phyloP scores from a whole-genome alignment of 2,329 filamentous ascomycete genomes.

The Cercospora zeina region DNA sequence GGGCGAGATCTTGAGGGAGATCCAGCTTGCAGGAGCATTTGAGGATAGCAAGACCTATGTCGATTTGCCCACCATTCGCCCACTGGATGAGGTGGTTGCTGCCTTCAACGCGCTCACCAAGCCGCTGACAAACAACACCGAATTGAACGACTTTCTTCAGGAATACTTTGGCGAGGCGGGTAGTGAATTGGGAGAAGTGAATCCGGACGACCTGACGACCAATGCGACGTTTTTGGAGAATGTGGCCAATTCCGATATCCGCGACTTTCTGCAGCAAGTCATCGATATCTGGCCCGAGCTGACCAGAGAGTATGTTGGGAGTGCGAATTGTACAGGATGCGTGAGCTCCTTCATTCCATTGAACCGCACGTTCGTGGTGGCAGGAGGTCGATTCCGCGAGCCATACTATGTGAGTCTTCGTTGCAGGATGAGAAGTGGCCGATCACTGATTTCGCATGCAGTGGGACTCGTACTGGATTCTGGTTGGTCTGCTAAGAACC shows the following conservation, averaged over 20 bases:
- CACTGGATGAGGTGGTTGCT: slow-evolving; percentile 60
- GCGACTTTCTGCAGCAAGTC: slow-evolving; percentile 63
- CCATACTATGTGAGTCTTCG: slow-evolving; percentile 69
- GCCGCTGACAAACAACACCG: slow-evolving; percentile 64
- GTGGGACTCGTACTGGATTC: slow-evolving; percentile 38
- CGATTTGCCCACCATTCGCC: slow-evolving; percentile 60
- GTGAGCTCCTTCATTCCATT: slow-evolving; percentile 66
- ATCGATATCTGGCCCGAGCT: slow-evolving; percentile 70
- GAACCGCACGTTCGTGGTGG: slow-evolving; percentile 68
- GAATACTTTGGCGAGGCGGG: slow-evolving; percentile 65
- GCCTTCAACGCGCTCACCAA: slow-evolving; percentile 62
- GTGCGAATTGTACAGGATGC: slow-evolving; percentile 59
- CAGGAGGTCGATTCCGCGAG: slow-evolving; percentile 69
- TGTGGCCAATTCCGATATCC: slow-evolving; percentile 59
- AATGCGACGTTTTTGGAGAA: slow-evolving; percentile 60
- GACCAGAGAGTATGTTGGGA: slow-evolving; percentile 59
- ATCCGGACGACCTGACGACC: slow-evolving; percentile 54
- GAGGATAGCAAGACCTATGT: slow-evolving; percentile 70
- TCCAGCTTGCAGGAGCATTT: slow-evolving; percentile 65
- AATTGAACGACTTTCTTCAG: slow-evolving; percentile 62
- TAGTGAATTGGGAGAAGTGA: slow-evolving; percentile 60
- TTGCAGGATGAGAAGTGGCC: background rate
- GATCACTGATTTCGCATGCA: background rate
- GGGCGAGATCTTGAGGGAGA: slow-evolving; percentile 62
- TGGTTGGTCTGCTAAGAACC: slow-evolving; percentile 65